Base-by-base conservation (phyloP, 2,329 filamentous ascomycete genomes). In the Sclerotinia sclerotiorum region DNA sequence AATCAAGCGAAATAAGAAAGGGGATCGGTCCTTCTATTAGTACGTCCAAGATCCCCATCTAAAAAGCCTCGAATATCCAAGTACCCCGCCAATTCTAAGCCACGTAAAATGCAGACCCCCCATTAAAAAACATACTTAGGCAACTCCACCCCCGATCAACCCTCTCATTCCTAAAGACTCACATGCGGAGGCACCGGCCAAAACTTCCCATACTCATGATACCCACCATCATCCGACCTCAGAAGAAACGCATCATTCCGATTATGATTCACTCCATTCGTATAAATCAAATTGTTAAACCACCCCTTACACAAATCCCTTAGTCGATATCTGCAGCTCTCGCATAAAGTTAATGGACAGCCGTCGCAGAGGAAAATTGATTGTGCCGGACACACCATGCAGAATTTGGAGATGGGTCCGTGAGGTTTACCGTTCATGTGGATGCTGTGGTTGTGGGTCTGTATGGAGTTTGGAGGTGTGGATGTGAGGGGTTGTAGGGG, bases 161-260 rank as follows among this genome's bases (percentile, higher is more conserved):
- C 52, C 29, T 11, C 32, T 27, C 52, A 19, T 2, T 35, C 24
- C 35, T 24, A 24, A 17, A 42, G 27, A 39, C n/a, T n/a, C 1
- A 55, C 10, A n/a, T 57, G 49, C 27, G 27, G 3, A 5, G 49
- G 51, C 5, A 44, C 3, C 1, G 62, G 51, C 49, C 48, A 65
- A 4, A 56, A 65, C 3, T 15, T 46, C 17, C 62, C 62, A 65
- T 46, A 42, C 32, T 62, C 60, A 39, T 62, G 46, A 51, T 51
- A 62, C 5, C 60, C 60, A 5, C 60, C 60, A 51, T 62, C n/a
- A 21, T 62, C 60, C 48, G 46, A 51, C 15, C 60, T 35, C 1
- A 62, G 8, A 46, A 62, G 27, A 48, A 62, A 62, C 1, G 46
- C 60, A 62, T 62, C 60, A 27, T 62, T 62, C 21, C 60, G 60